phyloP scores from a whole-genome alignment of 768 basidiomycete species.

The Suillus tomentosus region DNA sequence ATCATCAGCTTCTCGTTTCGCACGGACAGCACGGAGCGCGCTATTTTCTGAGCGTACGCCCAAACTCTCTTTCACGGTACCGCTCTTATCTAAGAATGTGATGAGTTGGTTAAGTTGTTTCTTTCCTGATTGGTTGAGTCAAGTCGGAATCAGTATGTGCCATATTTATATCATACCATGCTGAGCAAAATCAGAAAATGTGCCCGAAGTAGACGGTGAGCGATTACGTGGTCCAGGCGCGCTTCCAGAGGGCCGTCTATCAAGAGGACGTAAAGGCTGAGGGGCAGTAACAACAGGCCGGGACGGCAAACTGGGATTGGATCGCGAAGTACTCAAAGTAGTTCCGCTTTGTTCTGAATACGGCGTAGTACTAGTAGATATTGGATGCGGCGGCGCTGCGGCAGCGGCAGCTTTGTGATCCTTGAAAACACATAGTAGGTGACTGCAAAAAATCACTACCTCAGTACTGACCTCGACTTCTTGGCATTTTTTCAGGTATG shows the following conservation, averaged over 20 bases:
- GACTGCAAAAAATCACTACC: constrained; percentile 4
- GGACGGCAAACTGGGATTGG: constrained; percentile 46
- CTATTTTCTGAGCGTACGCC: constrained; percentile 59
- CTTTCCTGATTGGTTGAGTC: constrained; percentile 55
- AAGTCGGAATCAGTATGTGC: background rate
- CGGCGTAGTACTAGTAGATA: constrained; percentile 21
- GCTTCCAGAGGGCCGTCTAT: constrained; percentile 70
- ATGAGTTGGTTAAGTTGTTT: constrained; percentile 85
- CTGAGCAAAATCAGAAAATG: constrained; percentile 85
- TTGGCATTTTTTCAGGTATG: constrained; percentile 82
- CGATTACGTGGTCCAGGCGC: constrained; percentile 59
- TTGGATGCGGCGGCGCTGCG: constrained; percentile 30
- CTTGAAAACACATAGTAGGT: constrained; percentile 37
- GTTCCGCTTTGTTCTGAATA: constrained; percentile 33
- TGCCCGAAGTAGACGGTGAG: constrained; percentile 78
- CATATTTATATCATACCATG: constrained; percentile 54
- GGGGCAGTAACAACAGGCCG: constrained; percentile 66
- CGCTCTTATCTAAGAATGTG: constrained; percentile 80
- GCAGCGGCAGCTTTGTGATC: constrained; percentile 62
- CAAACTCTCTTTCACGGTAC: constrained; percentile 59
- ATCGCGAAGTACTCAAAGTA: constrained; percentile 42
- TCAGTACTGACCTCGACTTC: constrained; percentile 72
- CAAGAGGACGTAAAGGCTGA: constrained; percentile 73
- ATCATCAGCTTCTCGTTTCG: constrained; percentile 90
- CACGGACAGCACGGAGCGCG: constrained; percentile 74